phyloP scores from a whole-genome alignment of 345 rosid species.

The Eucalyptus shirleyi region DNA sequence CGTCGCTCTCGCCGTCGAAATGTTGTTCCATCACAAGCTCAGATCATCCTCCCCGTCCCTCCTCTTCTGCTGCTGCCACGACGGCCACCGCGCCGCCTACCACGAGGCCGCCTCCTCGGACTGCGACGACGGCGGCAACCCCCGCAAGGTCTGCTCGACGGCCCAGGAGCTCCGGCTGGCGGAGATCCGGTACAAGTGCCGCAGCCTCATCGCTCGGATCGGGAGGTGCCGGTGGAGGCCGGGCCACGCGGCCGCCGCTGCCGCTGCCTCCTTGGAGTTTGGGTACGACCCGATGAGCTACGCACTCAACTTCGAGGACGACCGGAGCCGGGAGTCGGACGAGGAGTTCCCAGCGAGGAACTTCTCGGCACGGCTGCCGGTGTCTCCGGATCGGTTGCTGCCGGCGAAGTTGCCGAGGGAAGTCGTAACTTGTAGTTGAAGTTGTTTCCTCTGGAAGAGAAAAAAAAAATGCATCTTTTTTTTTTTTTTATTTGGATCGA shows the following conservation, averaged over 20 bases:
- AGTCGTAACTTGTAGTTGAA: neutral
- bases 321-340: neutral
- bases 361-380: constrained; percentile 51
- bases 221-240: too few species aligned
- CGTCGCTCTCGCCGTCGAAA: neutral
- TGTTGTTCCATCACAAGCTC: neutral
- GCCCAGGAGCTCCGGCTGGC: too few species aligned
- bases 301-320: constrained; percentile 62
- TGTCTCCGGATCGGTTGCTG: constrained; percentile 18
- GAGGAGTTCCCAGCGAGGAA: constrained; percentile 8
- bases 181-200: too few species aligned
- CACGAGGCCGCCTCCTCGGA: too few species aligned
- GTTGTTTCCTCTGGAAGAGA: too few species aligned
- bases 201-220: too few species aligned
- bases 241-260: neutral
- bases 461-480: too few species aligned
- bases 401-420: neutral
- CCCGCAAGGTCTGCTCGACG: too few species aligned
- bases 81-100: neutral
- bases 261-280: constrained; percentile 16
- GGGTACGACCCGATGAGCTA: constrained; percentile 62
- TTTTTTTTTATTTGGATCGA: too few species aligned
- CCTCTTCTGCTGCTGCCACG: neutral
- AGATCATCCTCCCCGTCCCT: neutral
- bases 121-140: neutral